Evolutionary conservation across 169 alveolate genomes (phyloP).

Genomic region (Cryptosporidium felis): DNA sequence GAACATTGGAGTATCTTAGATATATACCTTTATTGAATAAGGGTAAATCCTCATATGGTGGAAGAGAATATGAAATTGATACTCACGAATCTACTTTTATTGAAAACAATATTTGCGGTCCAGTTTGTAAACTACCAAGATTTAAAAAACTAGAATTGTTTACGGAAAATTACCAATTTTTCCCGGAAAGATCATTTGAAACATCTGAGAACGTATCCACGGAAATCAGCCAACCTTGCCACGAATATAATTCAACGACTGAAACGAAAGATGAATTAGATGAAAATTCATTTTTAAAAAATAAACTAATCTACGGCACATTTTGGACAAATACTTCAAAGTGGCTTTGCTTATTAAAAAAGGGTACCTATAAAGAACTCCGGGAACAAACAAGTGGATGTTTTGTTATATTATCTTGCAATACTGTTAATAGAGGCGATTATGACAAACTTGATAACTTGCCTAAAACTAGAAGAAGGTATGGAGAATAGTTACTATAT

Average conservation of each 20-base stretch:
- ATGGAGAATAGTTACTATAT: slow-evolving; percentile 17
- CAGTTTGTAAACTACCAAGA: slow-evolving; percentile 64
- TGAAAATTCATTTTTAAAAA: not conserved
- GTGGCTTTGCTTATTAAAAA: slow-evolving; percentile 37
- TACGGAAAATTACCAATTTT: not conserved
- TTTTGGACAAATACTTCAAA: slow-evolving; percentile 41
- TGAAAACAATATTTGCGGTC: slow-evolving; percentile 41
- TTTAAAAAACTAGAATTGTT: slow-evolving; percentile 20
- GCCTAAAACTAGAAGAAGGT: slow-evolving; percentile 11
- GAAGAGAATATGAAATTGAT: too few species aligned
- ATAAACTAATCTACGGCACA: slow-evolving; percentile 13
- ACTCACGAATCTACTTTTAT: not conserved
- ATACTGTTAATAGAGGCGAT: not conserved
- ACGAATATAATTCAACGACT: too few species aligned
- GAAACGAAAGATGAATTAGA: not conserved
- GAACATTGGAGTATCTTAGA: not conserved
- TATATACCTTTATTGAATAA: not conserved
- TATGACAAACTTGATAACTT: not conserved
- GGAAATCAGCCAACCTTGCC: too few species aligned
- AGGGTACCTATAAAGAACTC: not conserved
- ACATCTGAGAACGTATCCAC: too few species aligned
- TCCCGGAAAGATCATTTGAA: slow-evolving; percentile 59
- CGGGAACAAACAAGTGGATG: slow-evolving; percentile 7
- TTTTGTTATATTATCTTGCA: slow-evolving; percentile 23
- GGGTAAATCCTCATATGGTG: not conserved